phyloP scores from a whole-genome alignment of 108 stramenopile genomes.

The Skeletonema menzelii region DNA sequence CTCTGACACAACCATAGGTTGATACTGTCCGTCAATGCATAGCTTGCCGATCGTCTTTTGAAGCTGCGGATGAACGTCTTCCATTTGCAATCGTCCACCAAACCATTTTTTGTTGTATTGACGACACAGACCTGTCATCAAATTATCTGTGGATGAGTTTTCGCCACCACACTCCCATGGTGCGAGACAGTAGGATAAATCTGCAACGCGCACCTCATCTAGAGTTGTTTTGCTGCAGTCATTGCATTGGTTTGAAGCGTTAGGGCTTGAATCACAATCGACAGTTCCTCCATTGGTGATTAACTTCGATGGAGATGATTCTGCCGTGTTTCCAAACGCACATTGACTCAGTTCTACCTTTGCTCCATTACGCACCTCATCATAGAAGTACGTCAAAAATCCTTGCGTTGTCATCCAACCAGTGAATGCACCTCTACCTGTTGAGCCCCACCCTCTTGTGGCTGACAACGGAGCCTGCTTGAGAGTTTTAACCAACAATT shows the following conservation, averaged over 20 bases:
- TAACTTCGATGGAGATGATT: constrained; percentile 10
- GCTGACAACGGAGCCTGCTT: constrained; percentile 23
- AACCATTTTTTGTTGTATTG: constrained; percentile 36
- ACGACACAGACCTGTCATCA: constrained; percentile 35
- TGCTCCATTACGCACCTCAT: constrained; percentile 43
- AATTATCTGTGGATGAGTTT: constrained; percentile 5
- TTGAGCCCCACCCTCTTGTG: constrained; percentile 50
- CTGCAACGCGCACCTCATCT: constrained; percentile 37
- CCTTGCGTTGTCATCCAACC: constrained; percentile 75
- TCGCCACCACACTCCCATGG: constrained; percentile 43
- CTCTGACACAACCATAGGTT: constrained; percentile 9
- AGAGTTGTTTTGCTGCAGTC: constrained; percentile 37
- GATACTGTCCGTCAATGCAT: constrained; percentile 36
- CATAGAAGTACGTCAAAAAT: constrained; percentile 67
- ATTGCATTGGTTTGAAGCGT: constrained; percentile 24
- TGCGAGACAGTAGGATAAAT: constrained; percentile 38
- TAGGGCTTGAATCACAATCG: constrained; percentile 10
- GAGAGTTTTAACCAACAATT: neutral
- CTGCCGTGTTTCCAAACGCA: constrained; percentile 61
- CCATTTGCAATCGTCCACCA: constrained; percentile 45
- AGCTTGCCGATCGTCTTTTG: constrained; percentile 31
- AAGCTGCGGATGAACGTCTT: constrained; percentile 46
- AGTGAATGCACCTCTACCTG: constrained; percentile 52
- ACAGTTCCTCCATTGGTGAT: constrained; percentile 32
- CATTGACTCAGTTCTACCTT: constrained; percentile 70